Conservation (phyloP, 2,329 filamentous ascomycete species). For the Aspergillus fumigatiaffinis region DNA sequence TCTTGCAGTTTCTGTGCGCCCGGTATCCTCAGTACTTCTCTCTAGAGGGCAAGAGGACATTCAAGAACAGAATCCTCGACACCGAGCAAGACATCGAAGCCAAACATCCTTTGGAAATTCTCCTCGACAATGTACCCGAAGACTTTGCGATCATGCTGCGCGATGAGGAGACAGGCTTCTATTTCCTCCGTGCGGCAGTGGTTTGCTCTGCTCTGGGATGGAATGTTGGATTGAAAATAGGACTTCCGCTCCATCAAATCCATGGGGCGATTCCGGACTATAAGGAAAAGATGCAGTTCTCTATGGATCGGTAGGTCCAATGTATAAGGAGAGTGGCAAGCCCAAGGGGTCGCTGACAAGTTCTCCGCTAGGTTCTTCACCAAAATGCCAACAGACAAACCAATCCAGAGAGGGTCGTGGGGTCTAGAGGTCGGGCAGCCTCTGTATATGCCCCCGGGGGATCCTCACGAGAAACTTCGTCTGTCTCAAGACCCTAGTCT, state of each 20-base stretch:
- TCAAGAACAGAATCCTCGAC: slow-evolving; percentile 66
- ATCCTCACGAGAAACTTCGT: slow-evolving; percentile 61
- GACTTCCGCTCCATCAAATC: slow-evolving; percentile 65
- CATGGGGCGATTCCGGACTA: slow-evolving; percentile 76
- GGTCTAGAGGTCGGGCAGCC: slow-evolving; percentile 72
- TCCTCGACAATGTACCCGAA: slow-evolving; percentile 76
- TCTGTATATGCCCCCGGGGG: slow-evolving; percentile 68
- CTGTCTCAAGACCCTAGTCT: slow-evolving; percentile 56
- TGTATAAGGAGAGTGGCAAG: background rate
- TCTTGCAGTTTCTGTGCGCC: slow-evolving; percentile 70
- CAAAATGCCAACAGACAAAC: slow-evolving; percentile 67
- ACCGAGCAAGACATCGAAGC: slow-evolving; percentile 58
- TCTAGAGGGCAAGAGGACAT: slow-evolving; percentile 51
- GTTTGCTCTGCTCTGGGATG: slow-evolving; percentile 79
- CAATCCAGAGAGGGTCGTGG: slow-evolving; percentile 84
- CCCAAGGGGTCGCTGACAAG: background rate
- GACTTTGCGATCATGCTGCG: slow-evolving; percentile 76
- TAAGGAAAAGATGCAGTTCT: slow-evolving; percentile 81
- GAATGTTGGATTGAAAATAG: slow-evolving; percentile 72
- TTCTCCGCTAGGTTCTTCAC: slow-evolving; percentile 63
- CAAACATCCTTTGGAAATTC: slow-evolving; percentile 63
- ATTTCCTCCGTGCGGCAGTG: slow-evolving; percentile 69
- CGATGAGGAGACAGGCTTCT: slow-evolving; percentile 66
- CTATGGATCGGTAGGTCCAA: slow-evolving; percentile 68
- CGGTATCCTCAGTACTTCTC: slow-evolving; percentile 74